Evolutionary conservation across 805 yeast species (phyloP).

Genomic region (Candida sphagnicola): DNA sequence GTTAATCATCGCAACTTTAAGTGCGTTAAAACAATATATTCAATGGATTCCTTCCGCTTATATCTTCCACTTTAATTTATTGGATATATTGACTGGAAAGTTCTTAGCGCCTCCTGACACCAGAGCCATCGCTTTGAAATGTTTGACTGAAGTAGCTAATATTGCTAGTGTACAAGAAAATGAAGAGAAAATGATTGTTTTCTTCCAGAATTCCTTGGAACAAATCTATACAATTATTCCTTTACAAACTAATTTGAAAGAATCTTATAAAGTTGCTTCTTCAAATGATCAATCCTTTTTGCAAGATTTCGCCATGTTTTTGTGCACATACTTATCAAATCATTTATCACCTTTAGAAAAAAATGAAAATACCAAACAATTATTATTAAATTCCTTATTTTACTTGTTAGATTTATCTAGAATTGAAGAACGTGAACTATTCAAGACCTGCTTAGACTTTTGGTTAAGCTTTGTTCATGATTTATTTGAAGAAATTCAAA

Average conservation of each 20-base stretch:
- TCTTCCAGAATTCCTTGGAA: conserved; percentile 72
- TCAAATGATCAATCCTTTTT: conserved; percentile 88
- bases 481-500: conserved; percentile 81
- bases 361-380: conserved; percentile 50
- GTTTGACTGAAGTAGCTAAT: conserved; percentile 86
- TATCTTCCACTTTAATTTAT: conserved; percentile 81
- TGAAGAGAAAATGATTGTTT: conserved; percentile 55
- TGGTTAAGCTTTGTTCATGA: conserved; percentile 86
- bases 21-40: conserved; percentile 76
- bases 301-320: conserved; percentile 91
- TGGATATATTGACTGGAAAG: conserved; percentile 67
- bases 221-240: conserved; percentile 71
- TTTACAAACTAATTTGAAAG: conserved; percentile 62
- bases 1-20: conserved; percentile 77
- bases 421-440: conserved; percentile 92
- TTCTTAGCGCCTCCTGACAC: conserved; percentile 76
- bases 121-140: conserved; percentile 81
- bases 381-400: conserved; percentile 69
- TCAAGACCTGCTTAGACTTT: conserved; percentile 92
- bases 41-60: conserved; percentile 94
- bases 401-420: conserved; percentile 81
- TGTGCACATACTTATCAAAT: conserved; percentile 76
- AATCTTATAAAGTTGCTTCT: conserved; percentile 68
- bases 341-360: conserved; percentile 67
- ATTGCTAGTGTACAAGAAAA: conserved; percentile 51